Evolutionary conservation across 257 asterid species (phyloP).

Genomic region (Linaria vulgaris): DNA sequence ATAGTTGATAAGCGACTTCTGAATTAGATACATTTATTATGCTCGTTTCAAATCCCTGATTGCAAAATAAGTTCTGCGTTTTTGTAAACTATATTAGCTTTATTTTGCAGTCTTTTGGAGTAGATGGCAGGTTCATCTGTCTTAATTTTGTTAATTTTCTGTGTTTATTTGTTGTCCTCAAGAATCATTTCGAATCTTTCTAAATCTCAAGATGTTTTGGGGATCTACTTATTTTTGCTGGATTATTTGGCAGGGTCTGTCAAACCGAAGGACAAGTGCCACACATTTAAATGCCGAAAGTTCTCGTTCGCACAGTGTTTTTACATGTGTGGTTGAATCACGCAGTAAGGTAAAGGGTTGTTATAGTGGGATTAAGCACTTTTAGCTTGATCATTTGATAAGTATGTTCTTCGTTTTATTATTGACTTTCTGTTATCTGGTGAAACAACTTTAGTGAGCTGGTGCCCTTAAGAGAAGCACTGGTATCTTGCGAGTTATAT

Average conservation of each 20-base stretch:
- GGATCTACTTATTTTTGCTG: constrained; percentile 17
- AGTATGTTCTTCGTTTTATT: background rate
- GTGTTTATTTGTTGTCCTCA: constrained; percentile 2
- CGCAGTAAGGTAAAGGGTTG: constrained; percentile 73
- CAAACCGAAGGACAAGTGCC: constrained; percentile 89
- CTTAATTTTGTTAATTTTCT: constrained; percentile 6
- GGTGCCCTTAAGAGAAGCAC: too few relatives aligned
- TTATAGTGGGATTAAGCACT: background rate
- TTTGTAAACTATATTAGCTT: background rate
- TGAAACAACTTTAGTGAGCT: background rate
- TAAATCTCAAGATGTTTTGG: constrained; percentile 17
- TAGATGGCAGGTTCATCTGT: constrained; percentile 13
- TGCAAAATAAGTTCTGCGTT: too few relatives aligned
- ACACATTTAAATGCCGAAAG: constrained; percentile 95
- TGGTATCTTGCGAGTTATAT: too few relatives aligned
- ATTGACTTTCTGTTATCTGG: constrained; percentile 2
- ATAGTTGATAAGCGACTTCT: too few relatives aligned
- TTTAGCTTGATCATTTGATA: background rate
- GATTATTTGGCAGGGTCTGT: constrained; percentile 65
- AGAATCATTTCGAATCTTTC: constrained; percentile 17
- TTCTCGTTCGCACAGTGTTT: constrained; percentile 98
- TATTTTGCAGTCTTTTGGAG: background rate
- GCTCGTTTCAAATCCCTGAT: too few relatives aligned
- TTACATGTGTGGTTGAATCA: constrained; percentile 96
- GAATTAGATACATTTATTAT: too few relatives aligned